Evolutionary conservation across 306 rosid genomes (phyloP).

Genomic region (Elaeagnus macrophylla): DNA sequence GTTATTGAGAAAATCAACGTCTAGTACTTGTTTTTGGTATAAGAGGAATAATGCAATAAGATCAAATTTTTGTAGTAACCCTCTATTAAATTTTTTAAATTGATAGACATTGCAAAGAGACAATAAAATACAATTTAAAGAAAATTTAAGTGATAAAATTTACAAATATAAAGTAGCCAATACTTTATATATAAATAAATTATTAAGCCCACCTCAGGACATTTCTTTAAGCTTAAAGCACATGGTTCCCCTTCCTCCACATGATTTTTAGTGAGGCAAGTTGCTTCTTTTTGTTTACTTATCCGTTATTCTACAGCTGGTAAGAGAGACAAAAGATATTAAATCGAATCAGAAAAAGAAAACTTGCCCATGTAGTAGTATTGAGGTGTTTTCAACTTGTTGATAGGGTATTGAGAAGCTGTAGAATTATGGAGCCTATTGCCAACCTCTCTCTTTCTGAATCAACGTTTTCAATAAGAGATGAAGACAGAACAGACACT

Average conservation of each 20-base stretch:
- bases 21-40: too few species aligned
- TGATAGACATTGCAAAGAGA: too few species aligned
- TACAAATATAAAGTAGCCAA: too few species aligned
- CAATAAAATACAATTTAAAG: too few species aligned
- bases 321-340: not conserved
- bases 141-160: too few species aligned
- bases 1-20: too few species aligned
- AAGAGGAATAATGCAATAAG: too few species aligned
- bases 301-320: not conserved
- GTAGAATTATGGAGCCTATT: slow-evolving; percentile 38
- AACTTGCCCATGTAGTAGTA: not conserved
- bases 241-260: not conserved
- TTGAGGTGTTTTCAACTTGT: not conserved
- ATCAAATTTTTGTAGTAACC: too few species aligned
- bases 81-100: too few species aligned
- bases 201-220: not conserved
- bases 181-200: not conserved
- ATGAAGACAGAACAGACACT: slow-evolving; percentile 33
- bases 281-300: too few species aligned
- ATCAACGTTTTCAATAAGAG: slow-evolving; percentile 20
- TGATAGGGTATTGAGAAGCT: not conserved
- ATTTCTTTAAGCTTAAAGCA: not conserved
- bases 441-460: slow-evolving; percentile 1
- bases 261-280: not conserved
- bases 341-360: not conserved